Conservation (phyloP, 176 grass and related monocot genomes). For the bread wheat (Triticum aestivum) region DNA sequence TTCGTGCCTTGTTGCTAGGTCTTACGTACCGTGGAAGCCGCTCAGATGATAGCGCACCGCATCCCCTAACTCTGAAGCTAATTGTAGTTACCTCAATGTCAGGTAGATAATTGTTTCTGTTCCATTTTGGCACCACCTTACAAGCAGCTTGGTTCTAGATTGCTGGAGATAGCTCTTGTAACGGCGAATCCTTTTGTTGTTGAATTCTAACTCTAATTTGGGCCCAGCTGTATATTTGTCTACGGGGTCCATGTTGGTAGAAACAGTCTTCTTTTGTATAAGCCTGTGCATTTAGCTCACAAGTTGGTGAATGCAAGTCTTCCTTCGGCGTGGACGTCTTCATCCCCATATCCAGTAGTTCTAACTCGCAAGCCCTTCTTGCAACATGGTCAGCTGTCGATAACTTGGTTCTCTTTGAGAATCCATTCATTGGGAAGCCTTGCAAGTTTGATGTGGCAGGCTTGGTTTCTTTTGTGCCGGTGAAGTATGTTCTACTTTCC, state of each 20-base stretch:
- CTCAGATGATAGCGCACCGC: slow-evolving; percentile 30
- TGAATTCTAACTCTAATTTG: slow-evolving; percentile 30
- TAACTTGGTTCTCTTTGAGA: not conserved
- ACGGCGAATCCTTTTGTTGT: slow-evolving; percentile 32
- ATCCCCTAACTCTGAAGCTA: slow-evolving; percentile 41
- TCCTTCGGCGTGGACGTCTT: slow-evolving; percentile 8
- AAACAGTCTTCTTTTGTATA: slow-evolving; percentile 27
- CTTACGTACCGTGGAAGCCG: slow-evolving; percentile 37
- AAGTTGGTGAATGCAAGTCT: slow-evolving; percentile 38
- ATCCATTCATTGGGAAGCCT: not conserved
- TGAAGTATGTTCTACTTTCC: not conserved
- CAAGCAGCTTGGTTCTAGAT: slow-evolving; percentile 33
- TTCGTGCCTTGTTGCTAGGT: slow-evolving; percentile 31
- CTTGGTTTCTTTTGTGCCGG: not conserved
- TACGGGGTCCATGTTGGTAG: slow-evolving; percentile 40
- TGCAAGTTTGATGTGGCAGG: not conserved
- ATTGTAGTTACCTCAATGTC: slow-evolving; percentile 44
- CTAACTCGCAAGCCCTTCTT: not conserved
- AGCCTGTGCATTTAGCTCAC: slow-evolving; percentile 45
- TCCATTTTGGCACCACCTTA: slow-evolving; percentile 40
- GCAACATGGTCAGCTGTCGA: not conserved
- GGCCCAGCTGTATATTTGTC: slow-evolving; percentile 47
- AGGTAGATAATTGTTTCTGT: slow-evolving; percentile 54
- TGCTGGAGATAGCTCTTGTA: slow-evolving; percentile 29
- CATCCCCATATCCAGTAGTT: not conserved